Conservation (phyloP, 2,329 filamentous ascomycete species). For the Ophiostoma himal-ulmi region DNA sequence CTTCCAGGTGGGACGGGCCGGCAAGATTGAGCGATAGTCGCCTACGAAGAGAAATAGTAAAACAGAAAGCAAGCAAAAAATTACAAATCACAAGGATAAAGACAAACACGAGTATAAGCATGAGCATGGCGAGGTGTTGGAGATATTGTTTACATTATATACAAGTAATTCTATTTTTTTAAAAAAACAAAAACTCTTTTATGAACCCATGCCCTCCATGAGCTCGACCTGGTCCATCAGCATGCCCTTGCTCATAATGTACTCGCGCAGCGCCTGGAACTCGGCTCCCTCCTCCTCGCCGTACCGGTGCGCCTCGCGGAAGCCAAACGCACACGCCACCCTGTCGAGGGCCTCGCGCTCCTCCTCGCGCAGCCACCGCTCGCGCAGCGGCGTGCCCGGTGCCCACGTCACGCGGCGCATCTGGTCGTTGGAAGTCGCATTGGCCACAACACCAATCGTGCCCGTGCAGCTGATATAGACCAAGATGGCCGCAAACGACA, state of each 20-base stretch:
- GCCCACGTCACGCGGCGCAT: slow-evolving; percentile 92
- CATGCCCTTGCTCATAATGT: slow-evolving; percentile 78
- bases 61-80: neutral
- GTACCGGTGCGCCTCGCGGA: slow-evolving; percentile 69
- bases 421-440: slow-evolving; percentile 86
- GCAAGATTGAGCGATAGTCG: slow-evolving; percentile 33
- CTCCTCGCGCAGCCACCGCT: slow-evolving; percentile 83
- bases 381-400: slow-evolving; percentile 69
- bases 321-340: slow-evolving; percentile 86
- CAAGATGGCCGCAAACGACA: slow-evolving; percentile 73
- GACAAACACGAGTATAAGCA: too few species aligned
- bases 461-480: slow-evolving; percentile 78
- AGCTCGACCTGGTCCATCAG: slow-evolving; percentile 81
- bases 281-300: slow-evolving; percentile 89
- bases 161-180: neutral
- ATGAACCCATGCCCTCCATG: slow-evolving; percentile 76
- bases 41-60: neutral
- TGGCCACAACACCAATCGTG: slow-evolving; percentile 74
- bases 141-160: neutral
- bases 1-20: slow-evolving; percentile 80
- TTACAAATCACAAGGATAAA: neutral
- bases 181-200: neutral
- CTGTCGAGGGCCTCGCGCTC: slow-evolving; percentile 82
- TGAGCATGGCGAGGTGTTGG: neutral
- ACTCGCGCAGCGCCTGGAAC: slow-evolving; percentile 81